Base-by-base conservation (phyloP, 1,284 basidiomycete species). In the Papiliotrema nemorosa region DNA sequence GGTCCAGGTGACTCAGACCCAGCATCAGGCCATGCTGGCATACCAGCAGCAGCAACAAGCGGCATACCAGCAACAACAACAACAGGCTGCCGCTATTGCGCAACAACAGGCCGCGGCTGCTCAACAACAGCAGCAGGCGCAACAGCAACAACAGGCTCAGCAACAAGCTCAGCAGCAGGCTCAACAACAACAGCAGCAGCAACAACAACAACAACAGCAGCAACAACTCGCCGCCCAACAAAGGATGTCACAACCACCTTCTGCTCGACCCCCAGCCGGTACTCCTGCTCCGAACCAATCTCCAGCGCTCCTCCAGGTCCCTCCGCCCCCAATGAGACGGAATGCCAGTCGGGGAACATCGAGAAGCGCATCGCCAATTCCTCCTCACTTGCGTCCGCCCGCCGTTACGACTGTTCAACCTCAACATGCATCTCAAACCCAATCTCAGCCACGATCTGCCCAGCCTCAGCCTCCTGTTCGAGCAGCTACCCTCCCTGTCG, bases 241-340 rank as follows among this genome's bases (percentile, higher is more conserved):
- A 24, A 36, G 47, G n/a, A 48, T 48, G 47, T 40, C 47, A 13
- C 47, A 48, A 24, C 36, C 47, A 3, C 47, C 47, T 20, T 21
- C 47, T 3, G 47, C 38, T 31, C 36, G 47, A 21, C 47, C 47
- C n/a, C 45, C 34, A 22, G 7, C 34, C 9, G 13, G 31, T 6
- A 35, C 33, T 14, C 44, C 44, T 3, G 25, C 25, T 16, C 34
- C 36, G 20, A 38, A 16, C 27, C 47, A 35, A 25, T 40, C 47
- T 5, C 47, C 47, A 13, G 24, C 47, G 12, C 20, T 48, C 12
- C 47, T 48, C 26, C 47, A 48, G 31, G 38, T 48, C 12, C 47
- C 47, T 24, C 47, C 47, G n/a, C 47, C 47, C 5, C 47, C 36
- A 12, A 5, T 34, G 18, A 48, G 41, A 22, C 36, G 47, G 3